These are phyloP conservation scores for Fusarium sp. DNA, from an alignment of 2,329 filamentous ascomycete species.

Conservation along the genomic window DNA sequence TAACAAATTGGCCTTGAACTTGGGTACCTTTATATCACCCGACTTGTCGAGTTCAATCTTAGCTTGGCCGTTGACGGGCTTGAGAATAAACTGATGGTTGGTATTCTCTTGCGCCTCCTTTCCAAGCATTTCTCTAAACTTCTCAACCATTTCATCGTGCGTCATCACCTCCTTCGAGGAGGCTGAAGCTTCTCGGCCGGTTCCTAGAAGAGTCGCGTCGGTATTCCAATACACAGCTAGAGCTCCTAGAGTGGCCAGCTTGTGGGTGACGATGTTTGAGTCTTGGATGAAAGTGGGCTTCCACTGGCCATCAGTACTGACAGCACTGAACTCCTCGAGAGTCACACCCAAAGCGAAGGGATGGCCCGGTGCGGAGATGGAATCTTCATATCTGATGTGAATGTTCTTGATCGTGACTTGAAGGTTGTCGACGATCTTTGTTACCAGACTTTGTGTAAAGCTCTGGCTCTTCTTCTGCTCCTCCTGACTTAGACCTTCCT, in stretches of 20 bases:
- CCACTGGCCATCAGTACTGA: constrained; percentile 96
- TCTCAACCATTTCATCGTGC: constrained; percentile 82
- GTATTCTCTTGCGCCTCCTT: constrained; percentile 69
- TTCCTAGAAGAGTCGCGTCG: constrained; percentile 85
- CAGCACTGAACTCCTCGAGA: constrained; percentile 94
- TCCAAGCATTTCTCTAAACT: constrained; percentile 85
- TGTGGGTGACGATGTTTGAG: constrained; percentile 85
- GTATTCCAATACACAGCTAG: constrained; percentile 99
- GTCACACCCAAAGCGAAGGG: constrained; percentile 94
- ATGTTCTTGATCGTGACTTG: constrained; percentile 99
- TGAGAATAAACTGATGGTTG: constrained; percentile 92
- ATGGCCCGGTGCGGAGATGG: constrained; percentile 92
- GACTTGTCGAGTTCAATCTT: constrained; percentile 97
- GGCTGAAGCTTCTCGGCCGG: constrained; percentile 75
- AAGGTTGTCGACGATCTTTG: constrained; percentile 97
- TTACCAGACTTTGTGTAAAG: constrained; percentile 94
- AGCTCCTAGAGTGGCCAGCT: constrained; percentile 89
- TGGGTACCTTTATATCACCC: constrained; percentile 80
- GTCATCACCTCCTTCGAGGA: constrained; percentile 68
- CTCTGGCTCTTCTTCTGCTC: constrained; percentile 98
- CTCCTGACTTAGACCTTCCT: constrained; percentile 93
- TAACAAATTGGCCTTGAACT: constrained; percentile 88
- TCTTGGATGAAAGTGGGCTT: constrained; percentile 95
- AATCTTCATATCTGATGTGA: constrained; percentile 97
- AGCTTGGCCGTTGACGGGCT: constrained; percentile 93